These are phyloP conservation scores for Cryoendolithus antarcticus DNA, from an alignment of 2,329 filamentous ascomycete genomes.

Conservation along the genomic window DNA sequence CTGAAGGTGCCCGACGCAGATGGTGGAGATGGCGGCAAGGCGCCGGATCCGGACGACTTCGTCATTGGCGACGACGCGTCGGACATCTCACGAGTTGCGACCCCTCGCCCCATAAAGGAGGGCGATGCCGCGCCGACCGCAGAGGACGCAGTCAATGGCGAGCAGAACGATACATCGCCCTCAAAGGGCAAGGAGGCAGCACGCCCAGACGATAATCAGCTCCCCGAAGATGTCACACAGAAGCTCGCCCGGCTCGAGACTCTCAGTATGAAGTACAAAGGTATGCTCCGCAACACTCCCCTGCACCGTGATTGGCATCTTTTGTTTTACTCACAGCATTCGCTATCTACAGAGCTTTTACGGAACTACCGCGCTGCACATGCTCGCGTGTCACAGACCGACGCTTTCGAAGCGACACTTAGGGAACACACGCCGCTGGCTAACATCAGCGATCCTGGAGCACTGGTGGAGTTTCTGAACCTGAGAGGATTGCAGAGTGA, in stretches of 20 bases:
- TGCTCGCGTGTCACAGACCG: conserved; percentile 71
- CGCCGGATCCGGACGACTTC: conserved; percentile 76
- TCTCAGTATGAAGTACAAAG: conserved; percentile 74
- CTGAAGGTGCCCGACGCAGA: conserved; percentile 13
- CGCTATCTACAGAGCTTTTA: conserved; percentile 53
- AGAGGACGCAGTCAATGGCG: conserved; percentile 12
- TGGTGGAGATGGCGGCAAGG: conserved; percentile 31
- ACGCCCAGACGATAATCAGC: conserved; percentile 31
- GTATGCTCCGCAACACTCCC: conserved; percentile 32
- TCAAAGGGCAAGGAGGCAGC: conserved; percentile 16
- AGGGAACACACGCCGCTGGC: conserved; percentile 87
- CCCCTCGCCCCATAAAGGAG: conserved; percentile 41
- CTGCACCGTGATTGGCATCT: conserved; percentile 16
- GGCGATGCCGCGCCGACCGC: conserved; percentile 13
- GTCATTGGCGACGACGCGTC: conserved; percentile 74
- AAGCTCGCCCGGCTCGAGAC: conserved; percentile 82
- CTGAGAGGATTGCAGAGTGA: conserved; percentile 76
- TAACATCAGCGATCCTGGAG: conserved; percentile 72
- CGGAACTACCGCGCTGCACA: conserved; percentile 92
- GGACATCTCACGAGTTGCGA: conserved; percentile 44
- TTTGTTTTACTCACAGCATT: conserved; percentile 18
- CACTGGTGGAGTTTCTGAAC: conserved; percentile 79
- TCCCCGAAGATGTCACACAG: conserved; percentile 61
- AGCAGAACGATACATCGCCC: conserved; percentile 7
- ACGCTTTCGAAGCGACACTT: conserved; percentile 82